Evolutionary conservation across 2,329 filamentous ascomycete species (phyloP).

Genomic region (Ceratocystis albifundus): DNA sequence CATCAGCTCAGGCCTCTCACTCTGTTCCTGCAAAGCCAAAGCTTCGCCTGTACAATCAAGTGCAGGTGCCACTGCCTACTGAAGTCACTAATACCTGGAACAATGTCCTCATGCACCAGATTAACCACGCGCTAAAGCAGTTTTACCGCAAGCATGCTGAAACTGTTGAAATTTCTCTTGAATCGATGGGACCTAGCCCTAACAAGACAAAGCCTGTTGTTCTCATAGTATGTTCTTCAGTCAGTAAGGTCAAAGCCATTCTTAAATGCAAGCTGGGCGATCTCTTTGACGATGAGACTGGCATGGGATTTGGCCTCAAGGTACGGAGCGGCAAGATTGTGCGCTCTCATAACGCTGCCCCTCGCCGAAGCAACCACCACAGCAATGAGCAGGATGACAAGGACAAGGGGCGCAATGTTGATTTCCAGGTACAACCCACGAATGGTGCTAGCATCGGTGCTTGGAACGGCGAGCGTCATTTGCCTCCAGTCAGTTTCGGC

Average conservation of each 20-base stretch:
- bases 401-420: slow-evolving; percentile 49
- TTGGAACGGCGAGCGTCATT: slow-evolving; percentile 70
- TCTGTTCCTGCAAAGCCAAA: slow-evolving; percentile 30
- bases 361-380: slow-evolving; percentile 1
- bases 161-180: slow-evolving; percentile 65
- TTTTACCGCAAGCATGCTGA: slow-evolving; percentile 65
- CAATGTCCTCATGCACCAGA: slow-evolving; percentile 55
- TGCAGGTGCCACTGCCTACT: slow-evolving; percentile 46
- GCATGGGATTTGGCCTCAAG: slow-evolving; percentile 49
- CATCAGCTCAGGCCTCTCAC: neutral
- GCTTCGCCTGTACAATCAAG: slow-evolving; percentile 48
- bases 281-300: slow-evolving; percentile 49
- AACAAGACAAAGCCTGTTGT: slow-evolving; percentile 59
- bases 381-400: slow-evolving; percentile 26
- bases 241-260: slow-evolving; percentile 58
- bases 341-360: slow-evolving; percentile 46
- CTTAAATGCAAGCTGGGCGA: slow-evolving; percentile 55
- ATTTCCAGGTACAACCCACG: slow-evolving; percentile 64
- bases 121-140: slow-evolving; percentile 57
- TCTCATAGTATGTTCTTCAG: slow-evolving; percentile 64
- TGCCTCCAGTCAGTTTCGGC: slow-evolving; percentile 84
- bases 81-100: slow-evolving; percentile 63
- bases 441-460: slow-evolving; percentile 92
- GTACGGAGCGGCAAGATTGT: slow-evolving; percentile 59
- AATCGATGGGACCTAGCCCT: slow-evolving; percentile 59